Evolutionary conservation across 2,329 filamentous ascomycete genomes (phyloP).

Genomic region (Graphiopsis chlorocephala): DNA sequence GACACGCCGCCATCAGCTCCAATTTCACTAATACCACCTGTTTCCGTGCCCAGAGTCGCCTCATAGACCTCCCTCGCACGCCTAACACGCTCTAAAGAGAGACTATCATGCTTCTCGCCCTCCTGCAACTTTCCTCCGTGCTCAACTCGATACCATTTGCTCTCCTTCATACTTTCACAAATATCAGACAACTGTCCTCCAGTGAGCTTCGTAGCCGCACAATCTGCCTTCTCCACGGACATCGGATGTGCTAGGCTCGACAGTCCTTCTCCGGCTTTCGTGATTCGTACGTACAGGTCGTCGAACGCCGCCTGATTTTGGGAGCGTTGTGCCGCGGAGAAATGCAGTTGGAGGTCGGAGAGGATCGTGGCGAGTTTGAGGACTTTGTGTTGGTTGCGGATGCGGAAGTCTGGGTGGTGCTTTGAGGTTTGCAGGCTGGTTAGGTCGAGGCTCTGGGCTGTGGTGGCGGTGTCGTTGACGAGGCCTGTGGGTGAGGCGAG

Average conservation of each 20-base stretch:
- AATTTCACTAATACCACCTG: not conserved
- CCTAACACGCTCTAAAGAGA: not conserved
- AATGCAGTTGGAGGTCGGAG: not conserved
- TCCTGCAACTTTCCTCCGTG: not conserved
- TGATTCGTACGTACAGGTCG: not conserved
- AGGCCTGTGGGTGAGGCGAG: not conserved
- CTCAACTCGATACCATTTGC: not conserved
- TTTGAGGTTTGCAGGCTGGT: not conserved
- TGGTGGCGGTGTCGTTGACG: not conserved
- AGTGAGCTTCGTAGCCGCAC: not conserved
- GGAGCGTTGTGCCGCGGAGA: not conserved
- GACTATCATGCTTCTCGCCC: not conserved
- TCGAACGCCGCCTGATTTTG: not conserved
- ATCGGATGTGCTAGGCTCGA: not conserved
- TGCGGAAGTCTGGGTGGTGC: slow-evolving; percentile 1
- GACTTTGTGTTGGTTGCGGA: slow-evolving; percentile 1
- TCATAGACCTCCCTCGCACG: not conserved
- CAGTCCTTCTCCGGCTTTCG: not conserved
- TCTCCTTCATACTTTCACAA: not conserved
- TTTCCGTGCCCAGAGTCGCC: not conserved
- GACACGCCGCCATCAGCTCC: not conserved
- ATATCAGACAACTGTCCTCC: not conserved
- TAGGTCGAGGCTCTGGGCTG: not conserved
- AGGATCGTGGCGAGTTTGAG: not conserved
- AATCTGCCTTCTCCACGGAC: not conserved